Evolutionary conservation across 805 yeast species (phyloP).

Genomic region (Starmera quercuum): DNA sequence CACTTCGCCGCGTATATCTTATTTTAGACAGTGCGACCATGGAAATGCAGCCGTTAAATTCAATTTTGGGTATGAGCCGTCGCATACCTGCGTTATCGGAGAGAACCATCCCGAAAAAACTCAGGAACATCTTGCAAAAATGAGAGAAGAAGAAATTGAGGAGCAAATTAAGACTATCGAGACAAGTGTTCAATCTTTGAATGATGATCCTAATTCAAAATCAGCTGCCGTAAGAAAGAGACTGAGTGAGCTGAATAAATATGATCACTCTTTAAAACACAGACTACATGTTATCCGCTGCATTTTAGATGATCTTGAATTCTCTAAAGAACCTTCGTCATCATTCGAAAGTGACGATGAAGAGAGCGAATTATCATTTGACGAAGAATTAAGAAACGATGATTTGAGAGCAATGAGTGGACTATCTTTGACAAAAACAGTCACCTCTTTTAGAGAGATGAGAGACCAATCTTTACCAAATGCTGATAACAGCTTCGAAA

Average conservation of each 20-base stretch:
- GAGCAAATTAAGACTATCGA: slow-evolving; percentile 26
- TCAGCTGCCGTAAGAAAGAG: slow-evolving; percentile 5
- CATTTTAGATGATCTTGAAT: slow-evolving; percentile 22
- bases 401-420: slow-evolving; percentile 2
- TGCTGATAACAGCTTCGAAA: slow-evolving; percentile 35
- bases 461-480: slow-evolving; percentile 19
- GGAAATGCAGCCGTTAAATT: slow-evolving; percentile 33
- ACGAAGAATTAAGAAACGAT: neutral
- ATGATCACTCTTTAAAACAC: slow-evolving; percentile 24
- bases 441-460: slow-evolving; percentile 24
- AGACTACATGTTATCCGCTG: slow-evolving; percentile 22
- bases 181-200: slow-evolving; percentile 19
- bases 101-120: slow-evolving; percentile 45
- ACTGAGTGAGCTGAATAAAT: slow-evolving; percentile 15
- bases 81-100: slow-evolving; percentile 49
- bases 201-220: slow-evolving; percentile 1
- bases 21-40: slow-evolving; percentile 45
- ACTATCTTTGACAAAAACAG: slow-evolving; percentile 4
- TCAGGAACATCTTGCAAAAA: slow-evolving; percentile 37
- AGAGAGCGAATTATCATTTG: slow-evolving; percentile 8
- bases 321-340: slow-evolving; percentile 16
- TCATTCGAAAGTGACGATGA: slow-evolving; percentile 10
- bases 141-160: slow-evolving; percentile 30
- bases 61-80: slow-evolving; percentile 54
- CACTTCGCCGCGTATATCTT: slow-evolving; percentile 51